Evolutionary conservation across 2,329 filamentous ascomycete species (phyloP), one percentile per base, ranked within the genome.

Genomic region (Gyromitra esculenta): DNA sequence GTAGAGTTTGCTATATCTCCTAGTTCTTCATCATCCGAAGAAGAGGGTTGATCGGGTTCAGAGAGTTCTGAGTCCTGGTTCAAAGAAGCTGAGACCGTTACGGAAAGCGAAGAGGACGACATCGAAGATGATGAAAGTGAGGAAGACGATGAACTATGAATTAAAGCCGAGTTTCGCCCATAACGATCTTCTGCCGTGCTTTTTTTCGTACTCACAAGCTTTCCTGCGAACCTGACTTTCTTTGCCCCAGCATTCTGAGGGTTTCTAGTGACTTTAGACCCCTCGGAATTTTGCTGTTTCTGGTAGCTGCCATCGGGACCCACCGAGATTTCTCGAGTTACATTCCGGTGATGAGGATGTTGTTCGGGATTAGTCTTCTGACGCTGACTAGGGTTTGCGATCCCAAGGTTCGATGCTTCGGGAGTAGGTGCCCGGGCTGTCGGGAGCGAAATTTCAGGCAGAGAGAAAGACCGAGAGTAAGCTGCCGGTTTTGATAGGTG

Each of bases 161-260:
- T 7, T 21, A 62, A 18, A 70, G 2, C 31, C 18, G 45, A 50
- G 21, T 18, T 41, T 35, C 57, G 50, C 39, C 11, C 48, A 13
- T 63, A 39, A 21, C 21, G 25, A 13, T 43, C 48, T 31, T n/a
- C 41, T 39, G 25, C 59, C 5, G 18, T 21, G 11, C 37, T 56
- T 15, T 65, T 65, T 39, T 56, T 57, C 48, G 57, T 45, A 56
- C 54, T 43, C 8, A 45, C 37, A 8, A 43, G 48, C 11, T 48
- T 48, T 39, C 68, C 72, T n/a, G 41, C 72, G 70, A 75, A 75
- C 18, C 72, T 67, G n/a, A 75, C 72, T 48, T 65, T 75, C 52
- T 70, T 75, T 35, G 48, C 66, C 18, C 59, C 50, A 5, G 52
- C 41, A 21, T 25, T 75, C 41, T 52, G 72, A 35, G 41, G 57